Evolutionary conservation across 345 rosid genomes (phyloP).

Genomic region (Bruguiera parviflora): DNA sequence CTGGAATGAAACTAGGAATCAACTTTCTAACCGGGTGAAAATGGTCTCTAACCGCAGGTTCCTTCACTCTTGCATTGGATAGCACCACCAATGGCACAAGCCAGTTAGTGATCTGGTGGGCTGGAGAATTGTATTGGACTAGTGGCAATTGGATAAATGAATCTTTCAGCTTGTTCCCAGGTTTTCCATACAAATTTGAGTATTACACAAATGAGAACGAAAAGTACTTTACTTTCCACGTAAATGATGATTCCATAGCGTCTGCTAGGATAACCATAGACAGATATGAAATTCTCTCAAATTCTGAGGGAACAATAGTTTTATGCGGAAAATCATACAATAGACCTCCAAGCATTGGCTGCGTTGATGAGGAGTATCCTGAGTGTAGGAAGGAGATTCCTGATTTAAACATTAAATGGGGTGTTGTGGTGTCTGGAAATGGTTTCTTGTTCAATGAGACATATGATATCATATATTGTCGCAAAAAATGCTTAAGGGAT

Average conservation of each 20-base stretch:
- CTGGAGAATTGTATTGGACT: conserved; percentile 7
- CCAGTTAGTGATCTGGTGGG: conserved; percentile 15
- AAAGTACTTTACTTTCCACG: conserved; percentile 12
- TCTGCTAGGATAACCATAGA: no score
- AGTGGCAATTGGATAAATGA: conserved; percentile 17
- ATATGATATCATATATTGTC: conserved; percentile 24
- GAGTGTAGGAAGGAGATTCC: conserved; percentile 1
- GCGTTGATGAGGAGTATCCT: conserved; percentile 1
- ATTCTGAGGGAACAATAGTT: no score
- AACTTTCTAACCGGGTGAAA: neutral
- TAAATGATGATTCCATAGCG: no score
- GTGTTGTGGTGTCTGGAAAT: conserved; percentile 3
- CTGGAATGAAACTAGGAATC: conserved; percentile 25
- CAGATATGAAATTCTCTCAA: no score
- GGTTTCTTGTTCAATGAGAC: conserved; percentile 23
- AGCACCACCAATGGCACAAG: neutral
- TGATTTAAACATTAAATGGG: neutral
- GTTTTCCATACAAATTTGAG: conserved; percentile 10
- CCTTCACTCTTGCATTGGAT: conserved; percentile 9
- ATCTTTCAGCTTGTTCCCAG: neutral
- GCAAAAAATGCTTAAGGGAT: conserved; percentile 23
- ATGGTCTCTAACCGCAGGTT: conserved; percentile 13
- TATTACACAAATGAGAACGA: conserved; percentile 16
- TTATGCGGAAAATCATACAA: no score
- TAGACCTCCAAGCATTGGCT: neutral